Evolutionary conservation across 805 yeast species (phyloP).

Genomic region (Jamesozyma hellenica): DNA sequence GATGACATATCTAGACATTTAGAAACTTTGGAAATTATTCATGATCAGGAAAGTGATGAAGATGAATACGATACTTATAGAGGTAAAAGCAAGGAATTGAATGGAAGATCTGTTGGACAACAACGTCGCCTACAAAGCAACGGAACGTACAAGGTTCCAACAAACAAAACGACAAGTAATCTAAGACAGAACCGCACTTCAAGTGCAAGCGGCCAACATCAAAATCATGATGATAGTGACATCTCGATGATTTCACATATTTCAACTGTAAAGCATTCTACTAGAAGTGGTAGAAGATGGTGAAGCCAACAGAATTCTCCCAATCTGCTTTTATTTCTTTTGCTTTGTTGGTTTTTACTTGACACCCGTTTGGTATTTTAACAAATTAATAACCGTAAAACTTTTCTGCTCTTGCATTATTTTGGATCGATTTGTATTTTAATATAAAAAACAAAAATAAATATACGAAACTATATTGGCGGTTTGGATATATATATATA

Average conservation of each 20-base stretch:
- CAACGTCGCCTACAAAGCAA: constrained; percentile 8
- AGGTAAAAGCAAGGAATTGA: background rate
- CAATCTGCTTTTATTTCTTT: no score
- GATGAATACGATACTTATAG: constrained; percentile 1
- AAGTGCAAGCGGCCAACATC: background rate
- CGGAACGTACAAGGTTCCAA: constrained; percentile 23
- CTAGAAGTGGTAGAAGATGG: constrained; percentile 28
- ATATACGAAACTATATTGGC: no score
- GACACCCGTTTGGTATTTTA: no score
- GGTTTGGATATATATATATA: no score
- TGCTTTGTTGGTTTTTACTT: no score
- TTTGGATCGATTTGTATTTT: no score
- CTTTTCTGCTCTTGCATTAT: no score
- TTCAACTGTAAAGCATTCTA: constrained; percentile 23
- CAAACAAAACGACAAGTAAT: constrained; percentile 22
- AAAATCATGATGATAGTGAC: constrained; percentile 25
- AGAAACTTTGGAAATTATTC: constrained; percentile 27
- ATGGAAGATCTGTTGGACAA: background rate
- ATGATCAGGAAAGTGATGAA: constrained; percentile 6
- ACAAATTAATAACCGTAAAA: no score
- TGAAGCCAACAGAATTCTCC: constrained; percentile 4
- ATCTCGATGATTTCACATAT: constrained; percentile 31
- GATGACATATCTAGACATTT: constrained; percentile 31
- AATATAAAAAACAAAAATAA: no score
- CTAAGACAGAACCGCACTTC: constrained; percentile 14